Evolutionary conservation across 1,284 basidiomycete species (phyloP).

Genomic region (Cutaneotrichosporon sp.): DNA sequence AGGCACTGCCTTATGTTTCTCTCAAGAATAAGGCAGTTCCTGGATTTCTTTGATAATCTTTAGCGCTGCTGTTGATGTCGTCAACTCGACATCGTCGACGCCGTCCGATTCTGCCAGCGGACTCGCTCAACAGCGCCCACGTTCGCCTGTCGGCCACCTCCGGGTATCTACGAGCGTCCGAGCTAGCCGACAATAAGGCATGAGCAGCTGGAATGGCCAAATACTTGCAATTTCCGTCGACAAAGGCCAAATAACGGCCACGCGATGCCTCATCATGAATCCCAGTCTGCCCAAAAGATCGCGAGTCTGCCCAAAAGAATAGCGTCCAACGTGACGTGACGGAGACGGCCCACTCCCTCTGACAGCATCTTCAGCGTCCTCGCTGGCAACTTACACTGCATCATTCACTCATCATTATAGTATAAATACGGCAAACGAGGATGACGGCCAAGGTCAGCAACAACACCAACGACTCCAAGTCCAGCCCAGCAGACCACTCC

Average conservation of each 20-base stretch:
- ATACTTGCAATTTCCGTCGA: not conserved
- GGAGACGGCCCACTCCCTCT: too few relatives aligned
- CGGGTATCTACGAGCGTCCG: too few relatives aligned
- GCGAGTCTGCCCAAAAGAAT: not conserved
- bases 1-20: conserved; percentile 2
- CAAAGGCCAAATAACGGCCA: too few relatives aligned
- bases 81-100: too few relatives aligned
- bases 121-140: too few relatives aligned
- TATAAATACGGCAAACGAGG: not conserved
- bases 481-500: not conserved
- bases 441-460: too few relatives aligned
- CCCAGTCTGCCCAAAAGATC: not conserved
- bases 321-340: not conserved
- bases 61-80: too few relatives aligned
- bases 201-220: not conserved
- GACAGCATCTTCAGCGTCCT: too few relatives aligned
- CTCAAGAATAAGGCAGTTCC: conserved; percentile 10
- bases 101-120: too few relatives aligned
- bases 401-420: not conserved
- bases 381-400: not conserved
- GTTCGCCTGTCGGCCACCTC: too few relatives aligned
- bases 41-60: not conserved
- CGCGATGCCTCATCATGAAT: too few relatives aligned
- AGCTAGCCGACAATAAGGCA: conserved; percentile 2
- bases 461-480: not conserved